Evolutionary conservation across 805 yeast genomes (phyloP), one percentile per base, ranked within the genome.

Genomic region (Pichia exigua): DNA sequence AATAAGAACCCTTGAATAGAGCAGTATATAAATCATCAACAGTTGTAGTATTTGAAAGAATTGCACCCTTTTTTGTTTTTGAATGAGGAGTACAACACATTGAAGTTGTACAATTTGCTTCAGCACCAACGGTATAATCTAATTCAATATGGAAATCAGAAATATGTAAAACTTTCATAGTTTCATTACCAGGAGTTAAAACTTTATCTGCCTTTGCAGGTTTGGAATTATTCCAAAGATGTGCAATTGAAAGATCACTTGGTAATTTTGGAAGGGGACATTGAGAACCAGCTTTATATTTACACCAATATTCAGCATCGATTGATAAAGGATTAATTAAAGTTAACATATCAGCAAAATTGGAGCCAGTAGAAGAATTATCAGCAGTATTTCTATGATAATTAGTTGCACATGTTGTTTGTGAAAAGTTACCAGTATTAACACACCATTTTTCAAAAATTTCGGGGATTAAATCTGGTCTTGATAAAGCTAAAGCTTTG

Each of bases 91-190:
- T 73, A 63, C 91, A 84, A 63, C 91, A 84, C 75, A 82, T 73
- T 28, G 71, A 68, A 28, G 64, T 64, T 6, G 82, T 65, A 63
- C 85, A 79, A 59, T 81, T 79, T n/a, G 76, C 77, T 62, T 81
- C 86, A 5, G 76, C 63, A 32, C 83, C 85, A 13, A 77, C 66
- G 22, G 70, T 63, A 63, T 77, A 81, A 55, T 78, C 77, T 50
- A 77, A 64, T 61, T 82, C 79, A 45, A 81, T 65, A 64, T 84
- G 89, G 65, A 83, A 79, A 61, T 84, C 90, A 20, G 84, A 75
- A 32, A 84, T 59, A 58, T 84, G 91, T 54, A 84, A 68, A 5
- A 82, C 88, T 53, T 81, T 78, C 65, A 82, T 78, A 1, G 73
- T 69, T 51, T 73, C 70, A 48, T 57, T 52, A 22, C 62, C 58